Conservation (phyloP, 2,329 filamentous ascomycete species). For the Neonectria magnoliae region DNA sequence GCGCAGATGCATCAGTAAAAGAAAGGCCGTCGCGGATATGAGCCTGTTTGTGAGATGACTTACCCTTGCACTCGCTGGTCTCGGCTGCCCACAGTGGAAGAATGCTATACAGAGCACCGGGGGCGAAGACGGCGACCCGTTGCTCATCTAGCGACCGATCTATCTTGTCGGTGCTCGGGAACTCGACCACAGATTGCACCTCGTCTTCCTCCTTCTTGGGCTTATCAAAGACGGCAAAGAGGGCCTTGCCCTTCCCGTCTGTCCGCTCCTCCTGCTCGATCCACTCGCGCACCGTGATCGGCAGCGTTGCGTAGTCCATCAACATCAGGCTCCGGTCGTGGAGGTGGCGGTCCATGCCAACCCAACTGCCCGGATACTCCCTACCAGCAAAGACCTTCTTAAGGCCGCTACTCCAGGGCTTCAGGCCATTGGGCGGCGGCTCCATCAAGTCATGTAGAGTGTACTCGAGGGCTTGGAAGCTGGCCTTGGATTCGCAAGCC, state of each 20-base stretch:
- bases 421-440: constrained; percentile 51
- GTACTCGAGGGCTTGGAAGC: constrained; percentile 53
- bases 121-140: constrained; percentile 60
- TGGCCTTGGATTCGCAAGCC: constrained; percentile 47
- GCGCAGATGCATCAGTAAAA: constrained; percentile 11
- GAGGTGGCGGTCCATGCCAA: constrained; percentile 62
- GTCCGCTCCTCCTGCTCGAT: constrained; percentile 55
- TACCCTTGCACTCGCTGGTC: constrained; percentile 54
- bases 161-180: constrained; percentile 40
- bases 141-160: constrained; percentile 46
- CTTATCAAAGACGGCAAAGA: constrained; percentile 55
- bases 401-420: constrained; percentile 52
- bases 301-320: constrained; percentile 58
- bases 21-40: background rate
- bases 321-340: constrained; percentile 58
- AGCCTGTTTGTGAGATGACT: constrained; percentile 22
- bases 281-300: constrained; percentile 57
- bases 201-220: constrained; percentile 50
- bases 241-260: constrained; percentile 47
- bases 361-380: constrained; percentile 63
- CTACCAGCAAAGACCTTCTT: constrained; percentile 52
- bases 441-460: constrained; percentile 56
- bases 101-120: constrained; percentile 60
- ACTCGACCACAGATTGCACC: constrained; percentile 50
- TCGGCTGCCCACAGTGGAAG: constrained; percentile 62